phyloP scores from a whole-genome alignment of 2,329 filamentous ascomycete species.

The Raffaelea albimanens region DNA sequence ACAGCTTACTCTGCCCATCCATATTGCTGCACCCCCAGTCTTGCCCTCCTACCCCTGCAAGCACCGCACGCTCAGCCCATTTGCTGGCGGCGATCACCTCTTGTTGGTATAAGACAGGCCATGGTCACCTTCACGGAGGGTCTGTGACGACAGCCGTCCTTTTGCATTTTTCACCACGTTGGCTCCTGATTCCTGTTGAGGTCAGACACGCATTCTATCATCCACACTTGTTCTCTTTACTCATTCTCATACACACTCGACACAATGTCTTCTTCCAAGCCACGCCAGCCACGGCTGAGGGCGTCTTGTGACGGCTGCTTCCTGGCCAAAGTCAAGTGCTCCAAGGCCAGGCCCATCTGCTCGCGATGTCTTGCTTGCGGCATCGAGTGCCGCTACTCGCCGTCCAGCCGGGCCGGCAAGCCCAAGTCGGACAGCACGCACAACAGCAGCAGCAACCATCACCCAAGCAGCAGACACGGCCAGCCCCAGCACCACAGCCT shows the following conservation, averaged over 20 bases:
- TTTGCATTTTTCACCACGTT: background rate
- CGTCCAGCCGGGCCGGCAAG: conserved; percentile 40
- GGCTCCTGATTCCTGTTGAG: too few species aligned
- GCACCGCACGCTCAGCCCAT: conserved; percentile 1
- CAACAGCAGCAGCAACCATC: background rate
- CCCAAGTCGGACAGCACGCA: conserved; percentile 30
- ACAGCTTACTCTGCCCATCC: background rate
- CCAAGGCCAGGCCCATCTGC: conserved; percentile 42
- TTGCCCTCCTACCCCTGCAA: background rate
- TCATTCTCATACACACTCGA: background rate
- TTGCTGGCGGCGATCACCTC: background rate
- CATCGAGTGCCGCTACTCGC: conserved; percentile 41
- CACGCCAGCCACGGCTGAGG: conserved; percentile 19
- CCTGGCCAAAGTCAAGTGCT: conserved; percentile 47
- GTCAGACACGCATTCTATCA: too few species aligned
- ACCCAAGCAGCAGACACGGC: background rate
- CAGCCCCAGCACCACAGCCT: conserved; percentile 1
- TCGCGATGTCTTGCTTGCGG: conserved; percentile 40
- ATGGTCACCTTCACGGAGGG: background rate
- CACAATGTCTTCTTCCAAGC: conserved; percentile 15
- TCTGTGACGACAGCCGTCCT: background rate
- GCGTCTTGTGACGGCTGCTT: conserved; percentile 45
- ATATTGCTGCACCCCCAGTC: background rate
- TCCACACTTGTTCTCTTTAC: background rate
- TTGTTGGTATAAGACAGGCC: background rate